Base-by-base conservation (phyloP, 352 stramenopile species). In the Phytophthora cactorum region DNA sequence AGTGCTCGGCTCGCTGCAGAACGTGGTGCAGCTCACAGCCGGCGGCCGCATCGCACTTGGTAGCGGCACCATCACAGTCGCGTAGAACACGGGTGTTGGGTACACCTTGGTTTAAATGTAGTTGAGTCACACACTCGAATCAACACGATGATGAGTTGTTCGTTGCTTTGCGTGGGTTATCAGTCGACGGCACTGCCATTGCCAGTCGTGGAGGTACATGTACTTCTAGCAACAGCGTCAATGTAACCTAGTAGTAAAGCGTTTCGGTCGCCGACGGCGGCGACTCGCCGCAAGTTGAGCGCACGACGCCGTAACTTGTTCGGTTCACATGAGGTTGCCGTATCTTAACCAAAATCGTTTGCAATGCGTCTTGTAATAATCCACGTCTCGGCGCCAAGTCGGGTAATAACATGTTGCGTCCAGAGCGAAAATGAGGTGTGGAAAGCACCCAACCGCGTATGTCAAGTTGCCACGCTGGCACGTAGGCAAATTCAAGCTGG, bases 1-100 rank as follows among this genome's bases (percentile, higher is more conserved):
- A 41, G 61, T 76, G 4, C 45, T 81, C 4, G 57, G 66, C 15
- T 81, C 69, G 10, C 54, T 74, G 2, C 22, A 66, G 22, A 62
- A 52, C 49, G 62, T 69, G 12, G 56, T 57, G 27, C 27, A 63
- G 47, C 50, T 81, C 45, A 75, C 51, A 14, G 25, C 67, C n/a
- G 62, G 58, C 6, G 47, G 65, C 10, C 56, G 51, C 2, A 57
- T 81, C 27, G 62, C 41, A 7, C 52, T 78, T 41, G 56, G 46
- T 29, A 78, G 54, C 15, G 69, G 69, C 25, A 77, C 66, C 15
- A 76, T 81, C 45, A 63, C 59, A 5, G 22, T 68, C 25, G 50
- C 8, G 31, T 74, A 68, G 58, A 55, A 28, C 41, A 27, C 41
- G 27, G 38, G 10, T 45, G n/a, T 4, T 27, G 44, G 17, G 5